Conservation (phyloP, 352 stramenopile genomes). For the Phytophthora cajani region DNA sequence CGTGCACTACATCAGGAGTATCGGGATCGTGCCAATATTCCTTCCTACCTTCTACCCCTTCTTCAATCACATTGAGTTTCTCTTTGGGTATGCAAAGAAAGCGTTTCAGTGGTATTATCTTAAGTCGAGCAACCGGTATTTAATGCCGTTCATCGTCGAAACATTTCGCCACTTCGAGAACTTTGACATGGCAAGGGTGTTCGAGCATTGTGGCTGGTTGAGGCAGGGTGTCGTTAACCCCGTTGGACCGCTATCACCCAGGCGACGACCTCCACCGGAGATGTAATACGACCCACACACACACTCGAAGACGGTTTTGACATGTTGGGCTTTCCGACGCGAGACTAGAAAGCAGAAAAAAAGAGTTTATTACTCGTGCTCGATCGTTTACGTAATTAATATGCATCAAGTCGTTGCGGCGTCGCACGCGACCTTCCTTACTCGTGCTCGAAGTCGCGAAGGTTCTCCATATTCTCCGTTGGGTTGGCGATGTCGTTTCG, state of each 20-base stretch:
- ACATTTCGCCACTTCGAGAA: slow-evolving; percentile 16
- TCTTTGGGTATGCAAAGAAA: slow-evolving; percentile 33
- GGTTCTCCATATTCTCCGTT: slow-evolving; percentile 18
- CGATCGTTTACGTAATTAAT: background rate
- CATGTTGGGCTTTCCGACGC: background rate
- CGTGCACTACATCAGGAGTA: slow-evolving; percentile 37
- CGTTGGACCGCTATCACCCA: slow-evolving; percentile 5
- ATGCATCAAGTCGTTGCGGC: background rate
- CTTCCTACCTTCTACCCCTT: slow-evolving; percentile 39
- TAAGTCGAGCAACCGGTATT: slow-evolving; percentile 7
- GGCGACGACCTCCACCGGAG: background rate
- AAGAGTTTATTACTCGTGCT: background rate
- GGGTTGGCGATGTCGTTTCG: slow-evolving; percentile 1
- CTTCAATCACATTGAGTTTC: slow-evolving; percentile 43
- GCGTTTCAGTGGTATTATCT: slow-evolving; percentile 22
- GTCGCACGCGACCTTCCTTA: slow-evolving; percentile 7
- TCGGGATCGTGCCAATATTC: slow-evolving; percentile 33
- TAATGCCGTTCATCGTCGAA: background rate
- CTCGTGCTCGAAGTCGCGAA: slow-evolving; percentile 26
- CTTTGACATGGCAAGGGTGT: slow-evolving; percentile 3
- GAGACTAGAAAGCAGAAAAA: background rate
- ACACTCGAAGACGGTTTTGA: background rate
- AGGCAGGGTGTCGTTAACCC: slow-evolving; percentile 18
- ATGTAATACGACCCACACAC: background rate
- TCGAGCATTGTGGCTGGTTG: slow-evolving; percentile 25